These are phyloP conservation scores for Podaxis carcinomalis DNA, from an alignment of 768 basidiomycete genomes.

Conservation along the genomic window DNA sequence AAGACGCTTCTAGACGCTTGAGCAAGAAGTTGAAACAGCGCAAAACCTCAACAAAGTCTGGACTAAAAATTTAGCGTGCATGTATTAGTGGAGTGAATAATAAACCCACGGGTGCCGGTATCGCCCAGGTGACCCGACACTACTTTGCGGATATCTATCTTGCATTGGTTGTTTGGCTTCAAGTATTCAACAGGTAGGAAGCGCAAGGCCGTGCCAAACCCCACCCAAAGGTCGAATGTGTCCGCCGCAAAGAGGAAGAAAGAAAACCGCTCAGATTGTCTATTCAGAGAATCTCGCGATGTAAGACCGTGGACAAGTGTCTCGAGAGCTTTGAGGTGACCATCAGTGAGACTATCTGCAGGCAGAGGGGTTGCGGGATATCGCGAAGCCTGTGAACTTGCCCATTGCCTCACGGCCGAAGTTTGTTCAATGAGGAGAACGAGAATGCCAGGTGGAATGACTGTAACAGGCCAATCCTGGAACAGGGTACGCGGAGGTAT, in stretches of 20 bases:
- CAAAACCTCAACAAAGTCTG: conserved; percentile 60
- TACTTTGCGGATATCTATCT: conserved; percentile 45
- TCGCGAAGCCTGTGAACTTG: conserved; percentile 35
- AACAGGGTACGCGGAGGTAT: conserved; percentile 33
- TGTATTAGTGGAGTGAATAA: conserved; percentile 12
- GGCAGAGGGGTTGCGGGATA: conserved; percentile 43
- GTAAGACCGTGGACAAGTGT: conserved; percentile 31
- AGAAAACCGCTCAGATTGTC: background rate
- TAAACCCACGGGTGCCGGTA: conserved; percentile 50
- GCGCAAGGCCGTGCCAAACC: conserved; percentile 39
- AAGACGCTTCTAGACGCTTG: conserved; percentile 43
- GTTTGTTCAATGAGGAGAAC: conserved; percentile 51
- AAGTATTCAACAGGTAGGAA: conserved; percentile 46
- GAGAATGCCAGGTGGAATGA: conserved; percentile 58
- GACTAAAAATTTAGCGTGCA: conserved; percentile 7
- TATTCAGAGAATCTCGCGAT: background rate
- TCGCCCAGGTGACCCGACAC: conserved; percentile 60
- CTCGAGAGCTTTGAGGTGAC: conserved; percentile 44
- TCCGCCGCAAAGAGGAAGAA: conserved; percentile 29
- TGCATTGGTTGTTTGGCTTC: conserved; percentile 26
- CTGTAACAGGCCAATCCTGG: conserved; percentile 50
- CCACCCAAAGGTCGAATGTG: conserved; percentile 49
- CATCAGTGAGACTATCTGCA: conserved; percentile 38
- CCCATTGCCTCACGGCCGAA: conserved; percentile 54
- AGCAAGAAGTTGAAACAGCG: conserved; percentile 57